Evolutionary conservation across 192 early-diverging fungal species (phyloP), one percentile per base, ranked within the genome.

Genomic region (Mortierella claussenii): DNA sequence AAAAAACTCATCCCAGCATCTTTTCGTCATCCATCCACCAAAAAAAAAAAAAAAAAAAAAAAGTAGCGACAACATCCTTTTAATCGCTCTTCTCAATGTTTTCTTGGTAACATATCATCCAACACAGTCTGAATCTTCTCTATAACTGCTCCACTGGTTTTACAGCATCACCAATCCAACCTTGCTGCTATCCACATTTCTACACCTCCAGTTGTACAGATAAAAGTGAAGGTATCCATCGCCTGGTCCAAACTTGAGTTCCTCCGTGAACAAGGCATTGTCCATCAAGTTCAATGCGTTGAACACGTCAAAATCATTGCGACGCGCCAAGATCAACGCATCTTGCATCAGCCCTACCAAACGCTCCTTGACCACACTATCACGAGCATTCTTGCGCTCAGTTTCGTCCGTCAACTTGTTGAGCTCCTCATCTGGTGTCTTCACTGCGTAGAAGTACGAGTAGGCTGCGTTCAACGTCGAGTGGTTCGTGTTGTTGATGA

Each of bases 151-250:
- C n/a, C n/a, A n/a, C n/a, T n/a, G n/a, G n/a, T 43, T 56, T 46
- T 80, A 99, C 42, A 97, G 83, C 91, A 99, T 90, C 24, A 99
- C 95, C 66, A 98, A 79, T 20, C 94, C 97, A 28, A 97, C 79
- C 74, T 95, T 89, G 17, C 83, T 78, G 11, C 86, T 67, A 15
- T 85, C 75, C 30, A 97, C 75, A 12, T 85, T 82, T 50, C 86
- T 87, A 53, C 93, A 94, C 53, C 85, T 82, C 88, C 95, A 99
- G 84, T 99, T 99, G 85, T 94, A 99, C 60, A 99, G 78, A 78
- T 99, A 99, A 82, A 94, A 99, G 76, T 97, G 91, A 59, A 99
- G 81, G 75, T 88, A 87, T 1, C 98, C 98, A 65, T 99, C 96
- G 43, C 98, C 98, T 18, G 86, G 83, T 40, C 95, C 94, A 82